These are phyloP conservation scores for Lunularia cruciata DNA, from an alignment of 225 moss, liverwort and hornwort genomes.

Conservation along the genomic window DNA sequence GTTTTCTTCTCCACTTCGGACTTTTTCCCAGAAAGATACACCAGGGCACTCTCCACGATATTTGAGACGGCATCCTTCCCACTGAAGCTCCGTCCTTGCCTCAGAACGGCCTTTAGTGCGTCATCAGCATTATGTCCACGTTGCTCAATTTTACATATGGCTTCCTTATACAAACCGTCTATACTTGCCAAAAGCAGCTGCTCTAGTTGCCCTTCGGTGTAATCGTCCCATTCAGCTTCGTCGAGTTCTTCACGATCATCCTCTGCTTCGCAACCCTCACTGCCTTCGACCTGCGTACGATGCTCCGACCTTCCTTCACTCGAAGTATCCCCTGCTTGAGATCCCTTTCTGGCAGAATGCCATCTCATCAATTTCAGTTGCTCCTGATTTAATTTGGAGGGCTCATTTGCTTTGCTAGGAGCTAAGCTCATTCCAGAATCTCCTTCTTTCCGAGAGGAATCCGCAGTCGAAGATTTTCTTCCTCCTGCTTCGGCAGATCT, in stretches of 20 bases:
- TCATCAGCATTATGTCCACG: slow-evolving; percentile 45
- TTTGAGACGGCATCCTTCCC: slow-evolving; percentile 43
- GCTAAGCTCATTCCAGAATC: slow-evolving; percentile 23
- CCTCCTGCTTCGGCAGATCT: slow-evolving; percentile 29
- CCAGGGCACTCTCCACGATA: slow-evolving; percentile 43
- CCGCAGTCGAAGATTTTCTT: slow-evolving; percentile 12
- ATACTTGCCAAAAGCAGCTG: slow-evolving; percentile 43
- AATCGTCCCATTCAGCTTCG: slow-evolving; percentile 41
- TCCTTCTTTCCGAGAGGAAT: slow-evolving; percentile 30
- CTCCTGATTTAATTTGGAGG: slow-evolving; percentile 32
- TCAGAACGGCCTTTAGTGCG: slow-evolving; percentile 38
- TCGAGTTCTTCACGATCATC: slow-evolving; percentile 36
- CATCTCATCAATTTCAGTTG: slow-evolving; percentile 35
- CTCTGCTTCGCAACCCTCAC: slow-evolving; percentile 27
- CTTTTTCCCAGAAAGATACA: slow-evolving; percentile 31
- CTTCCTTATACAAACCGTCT: slow-evolving; percentile 44
- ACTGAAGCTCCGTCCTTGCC: slow-evolving; percentile 34
- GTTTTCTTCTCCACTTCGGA: slow-evolving; percentile 17
- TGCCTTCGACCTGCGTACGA: slow-evolving; percentile 5
- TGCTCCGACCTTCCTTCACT: slow-evolving; percentile 19
- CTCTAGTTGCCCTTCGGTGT: slow-evolving; percentile 49
- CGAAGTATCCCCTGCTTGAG: slow-evolving; percentile 16
- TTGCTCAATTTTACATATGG: slow-evolving; percentile 37
- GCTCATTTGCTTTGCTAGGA: slow-evolving; percentile 8
- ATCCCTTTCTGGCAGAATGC: slow-evolving; percentile 28